phyloP scores from a whole-genome alignment of 2,329 filamentous ascomycete genomes.

The Hypoxylon sp. region DNA sequence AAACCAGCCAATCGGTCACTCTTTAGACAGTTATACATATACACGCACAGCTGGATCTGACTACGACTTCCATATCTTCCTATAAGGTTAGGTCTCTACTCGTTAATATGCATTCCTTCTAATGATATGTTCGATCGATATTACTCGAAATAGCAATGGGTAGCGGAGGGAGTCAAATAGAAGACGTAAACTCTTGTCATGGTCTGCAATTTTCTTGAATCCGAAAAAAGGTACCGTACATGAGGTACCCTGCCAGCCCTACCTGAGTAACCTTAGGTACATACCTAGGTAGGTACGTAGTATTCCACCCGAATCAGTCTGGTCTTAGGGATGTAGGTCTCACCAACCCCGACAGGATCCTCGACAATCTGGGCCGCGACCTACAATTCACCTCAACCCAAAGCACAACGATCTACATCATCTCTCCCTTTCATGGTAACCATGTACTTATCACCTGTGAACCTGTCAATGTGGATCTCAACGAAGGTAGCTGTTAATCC shows the following conservation, averaged over 20 bases:
- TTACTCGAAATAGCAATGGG: slow-evolving; percentile 38
- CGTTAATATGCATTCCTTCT: slow-evolving; percentile 35
- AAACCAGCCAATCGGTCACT: slow-evolving; percentile 34
- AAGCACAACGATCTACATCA: slow-evolving; percentile 4
- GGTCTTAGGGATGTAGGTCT: no score
- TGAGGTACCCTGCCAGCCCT: background rate
- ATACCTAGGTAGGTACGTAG: background rate
- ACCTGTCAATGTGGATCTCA: slow-evolving; percentile 16
- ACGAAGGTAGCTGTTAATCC: slow-evolving; percentile 17
- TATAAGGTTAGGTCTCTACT: slow-evolving; percentile 31
- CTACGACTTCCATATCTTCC: slow-evolving; percentile 34
- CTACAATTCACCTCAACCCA: background rate
- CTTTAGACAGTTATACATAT: slow-evolving; percentile 29
- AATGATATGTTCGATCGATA: slow-evolving; percentile 33
- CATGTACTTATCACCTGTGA: slow-evolving; percentile 2
- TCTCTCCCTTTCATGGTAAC: slow-evolving; percentile 4
- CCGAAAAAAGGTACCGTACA: slow-evolving; percentile 6
- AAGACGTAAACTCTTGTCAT: background rate
- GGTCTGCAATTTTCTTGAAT: slow-evolving; percentile 8
- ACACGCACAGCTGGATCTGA: slow-evolving; percentile 41
- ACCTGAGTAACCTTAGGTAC: background rate
- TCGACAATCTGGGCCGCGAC: background rate
- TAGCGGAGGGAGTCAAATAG: slow-evolving; percentile 7
- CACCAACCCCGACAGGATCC: slow-evolving; percentile 9
- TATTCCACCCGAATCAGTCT: background rate